Evolutionary conservation across 441 rosid genomes (phyloP).

Genomic region (Viola pubescens): DNA sequence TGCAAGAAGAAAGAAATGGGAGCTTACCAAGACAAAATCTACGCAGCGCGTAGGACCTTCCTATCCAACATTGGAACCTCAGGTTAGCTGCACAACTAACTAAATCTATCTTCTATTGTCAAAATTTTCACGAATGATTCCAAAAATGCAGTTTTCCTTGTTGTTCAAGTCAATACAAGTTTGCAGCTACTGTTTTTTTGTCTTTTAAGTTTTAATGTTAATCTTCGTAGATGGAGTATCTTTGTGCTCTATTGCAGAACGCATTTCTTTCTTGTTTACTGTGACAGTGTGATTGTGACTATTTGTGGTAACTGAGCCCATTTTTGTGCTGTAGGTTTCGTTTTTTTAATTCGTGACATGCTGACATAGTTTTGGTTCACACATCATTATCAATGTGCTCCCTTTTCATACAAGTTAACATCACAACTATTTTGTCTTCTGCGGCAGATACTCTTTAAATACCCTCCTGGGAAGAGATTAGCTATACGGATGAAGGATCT

Average conservation of each 20-base stretch:
- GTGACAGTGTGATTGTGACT: too few species aligned
- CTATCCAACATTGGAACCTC: slow-evolving; percentile 69
- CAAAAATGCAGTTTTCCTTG: background rate
- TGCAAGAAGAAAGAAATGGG: slow-evolving; percentile 77
- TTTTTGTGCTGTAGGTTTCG: too few species aligned
- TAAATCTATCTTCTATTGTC: slow-evolving; percentile 8
- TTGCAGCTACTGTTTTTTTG: background rate
- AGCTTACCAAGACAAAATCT: slow-evolving; percentile 51
- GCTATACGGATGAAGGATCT: slow-evolving; percentile 76
- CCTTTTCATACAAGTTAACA: background rate
- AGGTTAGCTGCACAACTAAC: slow-evolving; percentile 40
- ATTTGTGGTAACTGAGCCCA: too few species aligned
- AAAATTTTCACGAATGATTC: background rate
- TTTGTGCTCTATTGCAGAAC: background rate
- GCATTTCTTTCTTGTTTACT: background rate
- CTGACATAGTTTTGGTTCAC: too few species aligned
- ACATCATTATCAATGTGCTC: background rate
- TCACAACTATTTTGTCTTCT: slow-evolving; percentile 4
- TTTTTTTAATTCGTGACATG: too few species aligned
- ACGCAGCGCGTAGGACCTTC: slow-evolving; percentile 53
- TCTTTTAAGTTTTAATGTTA: background rate
- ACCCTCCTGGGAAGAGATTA: slow-evolving; percentile 87
- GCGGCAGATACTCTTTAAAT: slow-evolving; percentile 69
- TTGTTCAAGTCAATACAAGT: slow-evolving; percentile 2
- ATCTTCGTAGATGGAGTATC: slow-evolving; percentile 6